These are phyloP conservation scores for Sanghuangporus baumii DNA, from an alignment of 1,284 basidiomycete species.

Conservation along the genomic window DNA sequence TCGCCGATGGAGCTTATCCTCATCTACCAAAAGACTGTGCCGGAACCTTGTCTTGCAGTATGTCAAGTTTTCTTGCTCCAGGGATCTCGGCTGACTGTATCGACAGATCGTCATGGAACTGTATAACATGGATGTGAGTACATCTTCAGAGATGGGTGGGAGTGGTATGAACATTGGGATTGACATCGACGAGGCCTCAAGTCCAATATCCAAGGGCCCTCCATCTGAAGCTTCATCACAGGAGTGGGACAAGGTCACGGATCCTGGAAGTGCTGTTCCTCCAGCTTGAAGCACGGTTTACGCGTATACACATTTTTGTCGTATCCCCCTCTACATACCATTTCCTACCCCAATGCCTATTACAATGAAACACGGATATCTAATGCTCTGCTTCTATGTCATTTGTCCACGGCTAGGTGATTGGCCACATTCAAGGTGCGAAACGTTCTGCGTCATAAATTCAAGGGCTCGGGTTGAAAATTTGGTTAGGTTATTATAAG, in stretches of 20 bases:
- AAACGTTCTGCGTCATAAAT: slow-evolving; percentile 10
- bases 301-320: slow-evolving; percentile 13
- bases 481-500: slow-evolving; percentile 61
- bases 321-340: slow-evolving; percentile 22
- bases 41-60: slow-evolving; percentile 81
- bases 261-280: slow-evolving; percentile 54
- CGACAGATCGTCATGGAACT: slow-evolving; percentile 81
- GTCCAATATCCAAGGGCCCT: slow-evolving; percentile 55
- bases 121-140: slow-evolving; percentile 85
- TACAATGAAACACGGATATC: slow-evolving; percentile 6
- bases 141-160: slow-evolving; percentile 37
- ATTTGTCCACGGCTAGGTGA: slow-evolving; percentile 23
- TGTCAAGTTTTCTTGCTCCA: slow-evolving; percentile 18
- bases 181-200: slow-evolving; percentile 45
- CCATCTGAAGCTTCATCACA: slow-evolving; percentile 79
- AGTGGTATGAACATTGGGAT: slow-evolving; percentile 22
- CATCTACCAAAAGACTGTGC: slow-evolving; percentile 92
- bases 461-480: slow-evolving; percentile 24
- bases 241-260: slow-evolving; percentile 80
- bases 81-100: neutral
- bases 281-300: slow-evolving; percentile 27
- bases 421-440: slow-evolving; percentile 23
- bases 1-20: slow-evolving; percentile 86
- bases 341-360: neutral
- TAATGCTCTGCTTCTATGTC: slow-evolving; percentile 15